Evolutionary conservation across 495 filamentous ascomycete species (phyloP), one percentile per base, ranked within the genome.

Genomic region (Thozetella sp.): DNA sequence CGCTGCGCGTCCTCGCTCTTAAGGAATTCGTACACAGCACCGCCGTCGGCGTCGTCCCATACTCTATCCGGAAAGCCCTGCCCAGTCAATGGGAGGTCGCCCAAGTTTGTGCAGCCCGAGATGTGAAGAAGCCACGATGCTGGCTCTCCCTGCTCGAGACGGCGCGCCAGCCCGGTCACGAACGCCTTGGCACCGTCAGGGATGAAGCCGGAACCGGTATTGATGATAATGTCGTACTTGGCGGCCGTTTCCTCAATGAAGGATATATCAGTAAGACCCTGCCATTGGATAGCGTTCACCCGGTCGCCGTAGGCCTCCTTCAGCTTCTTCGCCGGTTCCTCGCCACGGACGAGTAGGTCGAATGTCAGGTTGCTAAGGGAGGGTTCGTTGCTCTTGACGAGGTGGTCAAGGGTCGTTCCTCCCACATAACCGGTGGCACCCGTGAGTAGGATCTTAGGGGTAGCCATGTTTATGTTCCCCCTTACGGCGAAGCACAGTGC

Each of bases 371-470:
- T 50, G 23, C 23, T 50, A 52, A 60, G n/a, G 58, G 37, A 27
- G 13, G 52, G 19, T 11, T 55, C 52, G n/a, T 40, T n/a, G 11
- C 52, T 48, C 19, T 25, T 55, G 54, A 61, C 24, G 25, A 61
- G 48, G 10, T 23, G 25, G 46, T 55, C 43, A 19, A 61, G n/a
- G 45, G 56, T 12, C 20, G 53, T 61, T 46, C 59, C 59, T 46
- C 59, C 59, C 3, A 61, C 46, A 25, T 52, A 61, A 46, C 59
- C 59, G 25, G 59, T 61, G 27, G 59, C 53, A 26, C 59, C 59
- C 12, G 59, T 57, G 25, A 61, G 26, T 25, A 61, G 59, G 27
- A 61, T 61, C 25, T 34, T 27, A 23, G 25, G 43, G n/a, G 22
- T 48, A 54, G 24, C 15, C 20, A 54, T 26, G 15, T 54, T 24